These are phyloP conservation scores for Phyllosticta paracitricarpa DNA, from an alignment of 2,329 filamentous ascomycete genomes.

Conservation along the genomic window DNA sequence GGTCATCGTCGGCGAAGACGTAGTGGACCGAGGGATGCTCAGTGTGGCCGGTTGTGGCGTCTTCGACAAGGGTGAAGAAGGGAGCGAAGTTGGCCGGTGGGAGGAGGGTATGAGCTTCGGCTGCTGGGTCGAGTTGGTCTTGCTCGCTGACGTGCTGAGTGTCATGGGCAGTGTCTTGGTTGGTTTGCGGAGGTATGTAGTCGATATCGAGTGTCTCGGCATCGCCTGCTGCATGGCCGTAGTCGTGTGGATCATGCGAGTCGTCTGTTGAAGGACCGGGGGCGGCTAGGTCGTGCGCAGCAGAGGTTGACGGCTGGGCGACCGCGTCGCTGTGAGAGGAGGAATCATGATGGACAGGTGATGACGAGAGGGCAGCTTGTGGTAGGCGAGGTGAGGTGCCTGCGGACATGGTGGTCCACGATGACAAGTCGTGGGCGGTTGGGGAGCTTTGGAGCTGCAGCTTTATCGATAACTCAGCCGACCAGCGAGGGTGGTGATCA, in stretches of 20 bases:
- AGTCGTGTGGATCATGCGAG: neutral
- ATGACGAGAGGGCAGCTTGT: neutral
- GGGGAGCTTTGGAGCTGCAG: slow-evolving; percentile 9
- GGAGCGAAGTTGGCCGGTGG: slow-evolving; percentile 50
- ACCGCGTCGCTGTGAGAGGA: neutral
- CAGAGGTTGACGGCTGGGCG: neutral
- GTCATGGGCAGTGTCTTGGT: neutral
- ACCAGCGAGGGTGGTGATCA: neutral
- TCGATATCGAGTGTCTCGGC: neutral
- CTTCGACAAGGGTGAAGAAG: slow-evolving; percentile 78
- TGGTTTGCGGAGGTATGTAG: neutral
- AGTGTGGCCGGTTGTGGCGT: slow-evolving; percentile 60
- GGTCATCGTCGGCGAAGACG: slow-evolving; percentile 86
- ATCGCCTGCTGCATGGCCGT: slow-evolving; percentile 4
- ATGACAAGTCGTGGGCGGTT: slow-evolving; percentile 2
- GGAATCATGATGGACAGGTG: neutral
- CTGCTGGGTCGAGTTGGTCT: neutral
- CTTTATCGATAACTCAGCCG: slow-evolving; percentile 6
- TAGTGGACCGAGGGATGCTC: slow-evolving; percentile 84
- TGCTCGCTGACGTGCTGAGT: neutral
- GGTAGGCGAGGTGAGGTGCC: neutral
- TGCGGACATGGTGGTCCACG: slow-evolving; percentile 7
- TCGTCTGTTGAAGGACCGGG: neutral
- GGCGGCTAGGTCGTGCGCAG: neutral
- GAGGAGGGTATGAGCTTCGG: neutral